phyloP scores from a whole-genome alignment of 306 rosid species.

The Trifolium fragiferum region DNA sequence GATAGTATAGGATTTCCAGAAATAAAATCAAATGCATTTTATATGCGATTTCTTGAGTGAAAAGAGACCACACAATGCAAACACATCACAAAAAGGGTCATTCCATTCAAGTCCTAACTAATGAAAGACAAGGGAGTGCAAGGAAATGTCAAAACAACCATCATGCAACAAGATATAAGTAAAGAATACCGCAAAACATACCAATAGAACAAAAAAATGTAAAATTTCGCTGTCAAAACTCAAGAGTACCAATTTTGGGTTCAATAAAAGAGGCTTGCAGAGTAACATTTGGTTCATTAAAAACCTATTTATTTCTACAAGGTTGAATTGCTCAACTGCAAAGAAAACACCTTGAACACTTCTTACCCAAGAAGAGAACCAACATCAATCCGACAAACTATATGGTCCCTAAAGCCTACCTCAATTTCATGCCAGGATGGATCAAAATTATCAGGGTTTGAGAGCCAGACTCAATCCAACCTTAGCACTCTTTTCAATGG shows the following conservation, averaged over 20 bases:
- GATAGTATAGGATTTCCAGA: too few relatives aligned
- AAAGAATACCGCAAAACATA: slow-evolving; percentile 18
- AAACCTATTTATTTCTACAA: slow-evolving; percentile 49
- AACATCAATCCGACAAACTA: slow-evolving; percentile 48
- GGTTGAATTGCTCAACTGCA: slow-evolving; percentile 42
- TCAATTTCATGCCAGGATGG: slow-evolving; percentile 45
- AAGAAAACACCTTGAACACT: slow-evolving; percentile 45
- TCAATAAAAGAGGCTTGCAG: slow-evolving; percentile 41
- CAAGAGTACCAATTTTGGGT: slow-evolving; percentile 34
- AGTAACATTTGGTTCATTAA: slow-evolving; percentile 44
- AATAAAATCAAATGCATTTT: too few relatives aligned
- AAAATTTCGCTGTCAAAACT: slow-evolving; percentile 42
- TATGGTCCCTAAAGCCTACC: slow-evolving; percentile 53
- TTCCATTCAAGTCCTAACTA: too few relatives aligned
- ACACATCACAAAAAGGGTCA: too few relatives aligned
- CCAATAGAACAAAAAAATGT: slow-evolving; percentile 25
- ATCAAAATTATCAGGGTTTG: slow-evolving; percentile 69
- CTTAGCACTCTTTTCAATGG: slow-evolving; percentile 92
- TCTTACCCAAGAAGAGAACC: slow-evolving; percentile 46
- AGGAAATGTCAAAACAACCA: slow-evolving; percentile 6
- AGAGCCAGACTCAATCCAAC: slow-evolving; percentile 88
- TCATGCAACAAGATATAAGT: background rate
- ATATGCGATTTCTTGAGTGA: too few relatives aligned
- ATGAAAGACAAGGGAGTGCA: background rate
- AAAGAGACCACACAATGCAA: too few relatives aligned